Evolutionary conservation across 257 asterid genomes (phyloP), one percentile per base, ranked within the genome.

Genomic region (Haberlea rhodopensis): DNA sequence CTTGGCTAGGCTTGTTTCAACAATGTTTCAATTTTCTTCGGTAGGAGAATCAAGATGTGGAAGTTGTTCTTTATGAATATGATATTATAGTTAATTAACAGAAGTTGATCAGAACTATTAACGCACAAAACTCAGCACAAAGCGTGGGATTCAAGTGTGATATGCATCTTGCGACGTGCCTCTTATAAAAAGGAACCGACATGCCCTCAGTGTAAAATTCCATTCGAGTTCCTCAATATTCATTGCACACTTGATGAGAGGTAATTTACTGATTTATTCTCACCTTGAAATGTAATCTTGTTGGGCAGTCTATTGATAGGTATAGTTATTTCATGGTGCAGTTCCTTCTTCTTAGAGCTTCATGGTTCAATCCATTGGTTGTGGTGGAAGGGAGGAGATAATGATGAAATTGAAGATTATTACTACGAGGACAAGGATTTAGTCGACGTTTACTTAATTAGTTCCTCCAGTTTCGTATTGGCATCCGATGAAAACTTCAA

Each of bases 161-260:
- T 72, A 22, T 92, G 97, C 81, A 92, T 89, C 74, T 80, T 92
- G 68, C 84, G 87, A 8, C 89, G 98, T 96, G 96, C 96, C 53
- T 73, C 97, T 8, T 83, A 79, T 91, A 89, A 92, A 71, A 82
- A 77, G 51, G 85, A 89, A 57, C 84, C 91, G 15, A 82, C 87
- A 11, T 89, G 97, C 70, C 98, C 98, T 20, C 96, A 89, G 77
- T 92, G 98, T 71, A 92, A 89, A 69, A 69, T 73, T 59, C 94
- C 88, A 32, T 92, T 92, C 62, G 78, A 84, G 76, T 85, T 80
- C 76, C 97, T 92, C 29, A 66, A 82, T 63, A 52, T 92, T 77
- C 95, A 82, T 65, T 97, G 96, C 15, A 73, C 88, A n/a, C 96
- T 92, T 70, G 97, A 92, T 79, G 98, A 97, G 62, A 87, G 96